Percentiles rank a stretch among this genome's conserved stretches.
phyloP scores from a whole-genome alignment of 257 asterid species.

The Solanum medicagineum region DNA sequence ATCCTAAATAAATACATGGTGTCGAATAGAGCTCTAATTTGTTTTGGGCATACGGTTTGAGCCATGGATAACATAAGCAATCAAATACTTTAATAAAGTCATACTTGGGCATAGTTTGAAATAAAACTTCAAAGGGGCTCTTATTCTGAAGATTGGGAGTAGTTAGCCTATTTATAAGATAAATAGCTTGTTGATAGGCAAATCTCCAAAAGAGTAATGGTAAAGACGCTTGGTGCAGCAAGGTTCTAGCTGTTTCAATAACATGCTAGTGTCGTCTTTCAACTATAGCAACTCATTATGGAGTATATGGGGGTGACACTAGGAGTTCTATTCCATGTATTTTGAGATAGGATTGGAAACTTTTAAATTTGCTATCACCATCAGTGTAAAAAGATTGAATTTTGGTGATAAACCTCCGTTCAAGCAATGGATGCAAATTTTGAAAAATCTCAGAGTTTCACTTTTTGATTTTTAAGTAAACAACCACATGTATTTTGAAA shows the following conservation, averaged over 20 bases:
- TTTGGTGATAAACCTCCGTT: background rate
- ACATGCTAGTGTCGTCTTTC: background rate
- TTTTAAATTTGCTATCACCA: no score
- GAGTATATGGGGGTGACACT: background rate
- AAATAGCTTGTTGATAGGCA: background rate
- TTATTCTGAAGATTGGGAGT: background rate
- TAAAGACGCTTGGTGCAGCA: background rate
- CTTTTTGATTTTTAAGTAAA: background rate
- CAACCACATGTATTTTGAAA: background rate
- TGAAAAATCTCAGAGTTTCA: background rate
- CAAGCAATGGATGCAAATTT: background rate
- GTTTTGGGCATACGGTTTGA: background rate
- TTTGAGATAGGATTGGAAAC: no score
- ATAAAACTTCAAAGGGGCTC: background rate
- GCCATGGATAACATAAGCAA: background rate
- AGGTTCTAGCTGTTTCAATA: background rate
- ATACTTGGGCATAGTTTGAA: background rate
- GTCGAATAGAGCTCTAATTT: background rate
- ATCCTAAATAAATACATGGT: background rate
- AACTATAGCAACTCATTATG: background rate
- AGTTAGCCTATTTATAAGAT: background rate
- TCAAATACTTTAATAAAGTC: background rate
- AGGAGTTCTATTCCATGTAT: background rate
- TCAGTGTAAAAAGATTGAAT: background rate
- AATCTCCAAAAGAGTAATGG: background rate